Percentiles rank a stretch among this genome's conserved stretches.
Evolutionary conservation across 2,329 filamentous ascomycete genomes (phyloP).

Genomic region (Beauveria caledonica): DNA sequence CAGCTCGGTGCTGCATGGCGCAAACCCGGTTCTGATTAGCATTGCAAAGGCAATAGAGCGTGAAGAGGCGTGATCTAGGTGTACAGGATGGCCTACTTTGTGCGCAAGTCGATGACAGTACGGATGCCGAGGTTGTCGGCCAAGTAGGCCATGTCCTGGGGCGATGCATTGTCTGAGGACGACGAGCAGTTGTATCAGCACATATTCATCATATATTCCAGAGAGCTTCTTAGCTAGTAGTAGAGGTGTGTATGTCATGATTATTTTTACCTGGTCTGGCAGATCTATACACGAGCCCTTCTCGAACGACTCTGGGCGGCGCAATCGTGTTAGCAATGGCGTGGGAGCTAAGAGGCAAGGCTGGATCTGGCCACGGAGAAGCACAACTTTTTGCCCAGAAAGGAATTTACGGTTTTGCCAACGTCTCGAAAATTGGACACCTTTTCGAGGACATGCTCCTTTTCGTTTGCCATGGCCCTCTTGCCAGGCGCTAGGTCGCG

Average conservation of each 20-base stretch:
- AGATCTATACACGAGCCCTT: slow-evolving; percentile 60
- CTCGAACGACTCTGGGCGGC: slow-evolving; percentile 32
- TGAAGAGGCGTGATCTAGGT: not conserved
- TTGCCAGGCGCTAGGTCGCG: not conserved
- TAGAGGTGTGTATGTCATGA: not conserved
- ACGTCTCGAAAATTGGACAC: slow-evolving; percentile 68
- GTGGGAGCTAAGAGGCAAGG: not conserved
- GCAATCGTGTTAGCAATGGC: not conserved
- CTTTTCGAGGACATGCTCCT: slow-evolving; percentile 32
- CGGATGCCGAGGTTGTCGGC: slow-evolving; percentile 53
- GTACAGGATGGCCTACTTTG: slow-evolving; percentile 44
- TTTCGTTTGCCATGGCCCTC: slow-evolving; percentile 10
- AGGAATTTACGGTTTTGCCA: slow-evolving; percentile 55
- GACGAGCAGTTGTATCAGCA: not conserved
- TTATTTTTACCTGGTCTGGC: slow-evolving; percentile 47
- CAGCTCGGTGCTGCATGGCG: slow-evolving; percentile 56
- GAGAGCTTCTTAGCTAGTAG: too few relatives aligned
- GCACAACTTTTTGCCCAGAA: slow-evolving; percentile 45
- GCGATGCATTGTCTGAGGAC: slow-evolving; percentile 58
- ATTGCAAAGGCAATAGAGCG: not conserved
- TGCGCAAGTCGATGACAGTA: slow-evolving; percentile 72
- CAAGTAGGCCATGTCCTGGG: slow-evolving; percentile 53
- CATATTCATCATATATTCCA: not conserved
- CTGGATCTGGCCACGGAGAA: not conserved
- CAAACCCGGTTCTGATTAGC: not conserved